Base-by-base conservation (phyloP, 331 rosid species). In the Stylosanthes scabra region DNA sequence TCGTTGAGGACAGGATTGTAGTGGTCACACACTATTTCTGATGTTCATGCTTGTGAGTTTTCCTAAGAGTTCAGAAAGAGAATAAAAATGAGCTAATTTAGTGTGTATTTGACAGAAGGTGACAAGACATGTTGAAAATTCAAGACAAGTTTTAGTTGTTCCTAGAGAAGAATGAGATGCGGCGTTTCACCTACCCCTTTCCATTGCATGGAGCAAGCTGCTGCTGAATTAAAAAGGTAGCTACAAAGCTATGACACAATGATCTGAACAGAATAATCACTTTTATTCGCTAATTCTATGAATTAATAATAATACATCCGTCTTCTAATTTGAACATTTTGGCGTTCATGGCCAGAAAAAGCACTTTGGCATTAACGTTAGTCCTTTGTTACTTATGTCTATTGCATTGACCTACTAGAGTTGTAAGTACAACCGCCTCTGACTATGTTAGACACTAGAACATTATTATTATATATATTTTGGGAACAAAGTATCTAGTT, bases 1-100 rank as follows among this genome's bases (percentile, higher is more conserved):
- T 59, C 13, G 68, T 71, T 8, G 66, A 58, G 76, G 67, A 20
- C 1, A 60, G 6, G 66, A n/a, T 12, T 11, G 11, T 14, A 6
- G 28, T 3, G 5, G 67, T 51, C 57, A 14, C 20, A n/a, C 25
- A 14, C 51, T 46, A 46, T 46, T 42, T 34, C 5, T 11, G 45
- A 59, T 37, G 37, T 70, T 9, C 29, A 58, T 58, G 42, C 37
- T 13, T 15, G 34, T 58, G 76, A 28, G 37, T 46, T 58, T 66
- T 71, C 34, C 67, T 13, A 62, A 42, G 11, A 46, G 51, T 46
- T 46, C 4, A 46, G 51, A 8, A 46, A 11, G 12, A 4, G 51
- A 46, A 46, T 46, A 46, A 46, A 46, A 46, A 46, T 2, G 51
- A 46, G 1, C 51, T 9, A 46, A n/a, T n/a, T n/a, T 51, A 5